Evolutionary conservation across 768 basidiomycete species (phyloP).

Genomic region (Suillus plorans): DNA sequence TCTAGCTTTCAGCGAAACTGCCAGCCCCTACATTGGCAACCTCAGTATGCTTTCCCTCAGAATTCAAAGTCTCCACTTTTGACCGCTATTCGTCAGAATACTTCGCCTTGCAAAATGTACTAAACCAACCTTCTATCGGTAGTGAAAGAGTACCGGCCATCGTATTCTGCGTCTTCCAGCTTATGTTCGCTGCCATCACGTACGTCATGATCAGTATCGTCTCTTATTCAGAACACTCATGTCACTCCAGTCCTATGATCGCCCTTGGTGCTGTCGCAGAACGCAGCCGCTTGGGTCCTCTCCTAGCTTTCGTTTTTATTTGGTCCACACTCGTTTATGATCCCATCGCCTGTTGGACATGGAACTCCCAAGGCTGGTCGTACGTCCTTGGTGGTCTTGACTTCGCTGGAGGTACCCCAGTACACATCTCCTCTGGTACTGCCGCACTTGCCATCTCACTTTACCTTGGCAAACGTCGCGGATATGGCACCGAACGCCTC

Average conservation of each 20-base stretch:
- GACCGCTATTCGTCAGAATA: constrained; percentile 50
- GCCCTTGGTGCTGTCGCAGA: constrained; percentile 94
- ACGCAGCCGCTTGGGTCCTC: constrained; percentile 79
- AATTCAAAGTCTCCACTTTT: neutral
- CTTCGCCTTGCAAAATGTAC: constrained; percentile 80
- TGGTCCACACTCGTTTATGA: constrained; percentile 93
- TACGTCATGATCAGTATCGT: constrained; percentile 34
- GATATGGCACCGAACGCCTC: constrained; percentile 87
- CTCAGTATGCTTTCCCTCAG: constrained; percentile 51
- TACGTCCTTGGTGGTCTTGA: constrained; percentile 80
- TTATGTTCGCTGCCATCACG: constrained; percentile 91
- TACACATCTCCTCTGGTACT: constrained; percentile 93
- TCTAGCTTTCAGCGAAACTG: constrained; percentile 83
- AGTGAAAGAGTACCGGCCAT: constrained; percentile 69
- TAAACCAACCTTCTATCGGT: constrained; percentile 73
- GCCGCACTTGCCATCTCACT: constrained; percentile 90
- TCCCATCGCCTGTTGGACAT: constrained; percentile 95
- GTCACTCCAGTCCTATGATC: constrained; percentile 65
- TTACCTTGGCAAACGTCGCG: constrained; percentile 87
- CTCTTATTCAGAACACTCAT: neutral
- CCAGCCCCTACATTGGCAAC: constrained; percentile 77
- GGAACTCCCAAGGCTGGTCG: constrained; percentile 82
- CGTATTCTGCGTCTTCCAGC: constrained; percentile 82
- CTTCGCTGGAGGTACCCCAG: constrained; percentile 95
- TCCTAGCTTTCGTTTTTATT: constrained; percentile 85